Evolutionary conservation across 225 moss, liverwort and hornwort species (phyloP), one percentile per base, ranked within the genome.

Genomic region (Marchantia polymorpha): DNA sequence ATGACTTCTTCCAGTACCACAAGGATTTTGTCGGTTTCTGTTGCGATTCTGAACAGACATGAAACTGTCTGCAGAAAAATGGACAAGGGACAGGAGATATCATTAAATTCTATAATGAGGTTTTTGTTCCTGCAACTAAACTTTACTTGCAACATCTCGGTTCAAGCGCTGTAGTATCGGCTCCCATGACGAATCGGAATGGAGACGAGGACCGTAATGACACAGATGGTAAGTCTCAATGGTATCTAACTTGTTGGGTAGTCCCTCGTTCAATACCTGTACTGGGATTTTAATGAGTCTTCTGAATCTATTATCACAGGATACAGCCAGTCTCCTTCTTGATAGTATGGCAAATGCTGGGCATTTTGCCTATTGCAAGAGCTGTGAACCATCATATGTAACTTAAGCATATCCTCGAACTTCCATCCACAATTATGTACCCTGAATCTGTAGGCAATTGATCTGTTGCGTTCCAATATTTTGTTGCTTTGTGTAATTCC

Each of bases 61-160:
- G 60, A 60, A 30, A 22, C 61, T 63, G 22, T 67, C 52, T 39
- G 73, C 96, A 96, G 94, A 97, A 87, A 87, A 82, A 85, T 49
- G 86, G 87, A 30, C 94, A 93, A 74, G 97, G 91, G 77, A 90
- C 90, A 22, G 93, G 97, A 77, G 94, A 97, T 76, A 97, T 97
- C 31, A 89, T 97, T 74, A 94, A 89, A 83, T 97, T 97, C 79
- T 97, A 97, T 87, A 97, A 97, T 79, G 89, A 93, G 67, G 76
- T 94, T 55, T 97, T 94, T 83, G 93, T 97, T 27, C 94, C 89
- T 81, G 83, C 91, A 67, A 92, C 94, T n/a, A 97, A 97, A 86
- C 80, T 79, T 74, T 93, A 91, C 79, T 81, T 97, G 88, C 89
- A 94, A 69, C 92, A 91, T 64, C 74, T 93, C 69, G 91, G 94